Evolutionary conservation across 306 rosid species (phyloP).

Genomic region (Ormosia semicastrata): DNA sequence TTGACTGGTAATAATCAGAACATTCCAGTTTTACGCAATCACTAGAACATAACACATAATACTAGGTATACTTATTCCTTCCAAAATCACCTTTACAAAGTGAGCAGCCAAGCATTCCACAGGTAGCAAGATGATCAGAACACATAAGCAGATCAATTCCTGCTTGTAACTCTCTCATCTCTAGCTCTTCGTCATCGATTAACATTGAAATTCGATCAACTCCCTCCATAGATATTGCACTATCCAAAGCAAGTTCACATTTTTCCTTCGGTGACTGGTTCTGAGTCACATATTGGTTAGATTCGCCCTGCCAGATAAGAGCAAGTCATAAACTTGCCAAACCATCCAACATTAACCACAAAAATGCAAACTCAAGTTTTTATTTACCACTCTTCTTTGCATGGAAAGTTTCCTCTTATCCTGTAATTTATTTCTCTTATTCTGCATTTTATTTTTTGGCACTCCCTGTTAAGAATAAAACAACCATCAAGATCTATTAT

Average conservation of each 20-base stretch:
- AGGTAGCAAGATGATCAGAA: slow-evolving; percentile 59
- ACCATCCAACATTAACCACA: slow-evolving; percentile 18
- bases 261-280: slow-evolving; percentile 42
- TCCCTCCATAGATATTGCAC: slow-evolving; percentile 42
- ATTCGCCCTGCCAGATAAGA: slow-evolving; percentile 56
- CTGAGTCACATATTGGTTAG: slow-evolving; percentile 35
- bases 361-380: background rate
- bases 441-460: slow-evolving; percentile 45
- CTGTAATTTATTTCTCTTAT: slow-evolving; percentile 48
- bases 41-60: slow-evolving; percentile 4
- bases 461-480: slow-evolving; percentile 57
- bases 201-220: slow-evolving; percentile 53
- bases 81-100: slow-evolving; percentile 76
- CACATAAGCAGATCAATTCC: slow-evolving; percentile 44
- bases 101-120: slow-evolving; percentile 58
- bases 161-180: slow-evolving; percentile 67
- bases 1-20: slow-evolving; percentile 21
- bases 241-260: slow-evolving; percentile 71
- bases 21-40: slow-evolving; percentile 15
- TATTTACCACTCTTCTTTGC: slow-evolving; percentile 58
- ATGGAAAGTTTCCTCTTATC: slow-evolving; percentile 55
- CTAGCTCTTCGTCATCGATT: slow-evolving; percentile 91
- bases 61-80: slow-evolving; percentile 17
- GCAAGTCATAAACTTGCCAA: slow-evolving; percentile 17
- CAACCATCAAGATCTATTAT: slow-evolving; percentile 18